phyloP scores from a whole-genome alignment of 2,329 filamentous ascomycete species.

The Clarireedia sp. region DNA sequence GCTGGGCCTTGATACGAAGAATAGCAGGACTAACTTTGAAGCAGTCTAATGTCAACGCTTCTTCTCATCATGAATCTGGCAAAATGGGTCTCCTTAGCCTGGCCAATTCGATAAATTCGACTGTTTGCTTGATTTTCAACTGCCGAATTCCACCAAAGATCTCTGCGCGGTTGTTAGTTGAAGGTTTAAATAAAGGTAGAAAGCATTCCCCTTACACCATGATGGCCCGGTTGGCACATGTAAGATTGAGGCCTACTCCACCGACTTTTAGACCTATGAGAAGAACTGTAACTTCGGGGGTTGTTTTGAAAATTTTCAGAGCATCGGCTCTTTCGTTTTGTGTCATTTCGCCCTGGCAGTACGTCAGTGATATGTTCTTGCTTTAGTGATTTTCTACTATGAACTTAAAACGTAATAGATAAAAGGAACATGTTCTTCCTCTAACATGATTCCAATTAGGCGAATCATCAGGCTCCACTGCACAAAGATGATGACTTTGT shows the following conservation, averaged over 20 bases:
- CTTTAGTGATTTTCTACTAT: not conserved
- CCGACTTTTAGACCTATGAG: not conserved
- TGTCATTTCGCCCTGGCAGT: not conserved
- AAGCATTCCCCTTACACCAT: not conserved
- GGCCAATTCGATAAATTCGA: not conserved
- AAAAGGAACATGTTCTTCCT: not conserved
- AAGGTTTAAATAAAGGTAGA: not conserved
- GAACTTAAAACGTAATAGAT: not conserved
- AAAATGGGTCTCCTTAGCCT: not conserved
- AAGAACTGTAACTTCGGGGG: not conserved
- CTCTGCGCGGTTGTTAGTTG: not conserved
- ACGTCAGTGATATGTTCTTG: not conserved
- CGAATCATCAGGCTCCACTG: conserved; percentile 1
- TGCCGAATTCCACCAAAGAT: not conserved
- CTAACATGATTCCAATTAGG: not conserved
- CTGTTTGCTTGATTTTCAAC: not conserved
- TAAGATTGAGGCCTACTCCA: not conserved
- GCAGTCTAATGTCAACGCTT: not conserved
- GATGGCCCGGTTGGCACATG: conserved; percentile 1
- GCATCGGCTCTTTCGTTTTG: not conserved
- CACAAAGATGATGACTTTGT: not conserved
- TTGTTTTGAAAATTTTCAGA: not conserved
- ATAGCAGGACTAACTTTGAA: not conserved
- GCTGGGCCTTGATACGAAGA: too few species aligned
- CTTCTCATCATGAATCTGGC: not conserved